Percentiles rank a stretch among this genome's conserved stretches.
These are phyloP conservation scores for Fusarium buharicum DNA, from an alignment of 2,329 filamentous ascomycete species.

Conservation along the genomic window DNA sequence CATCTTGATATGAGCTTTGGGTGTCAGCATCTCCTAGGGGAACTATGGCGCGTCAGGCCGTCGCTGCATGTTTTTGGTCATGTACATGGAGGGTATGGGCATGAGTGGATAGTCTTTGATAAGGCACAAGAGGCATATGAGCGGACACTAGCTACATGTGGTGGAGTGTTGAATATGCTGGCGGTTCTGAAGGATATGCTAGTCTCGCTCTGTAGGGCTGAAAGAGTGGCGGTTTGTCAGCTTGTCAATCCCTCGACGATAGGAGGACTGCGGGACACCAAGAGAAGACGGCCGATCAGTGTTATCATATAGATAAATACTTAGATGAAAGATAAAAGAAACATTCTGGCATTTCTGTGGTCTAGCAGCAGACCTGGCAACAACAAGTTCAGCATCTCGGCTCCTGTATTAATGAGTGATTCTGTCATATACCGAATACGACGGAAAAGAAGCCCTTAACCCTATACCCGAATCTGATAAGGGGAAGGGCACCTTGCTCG, in stretches of 20 bases:
- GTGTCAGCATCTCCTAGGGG: constrained; percentile 51
- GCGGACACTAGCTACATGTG: neutral
- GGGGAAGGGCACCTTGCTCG: neutral
- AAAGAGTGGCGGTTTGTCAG: constrained; percentile 2
- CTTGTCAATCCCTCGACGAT: constrained; percentile 23
- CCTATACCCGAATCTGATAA: neutral
- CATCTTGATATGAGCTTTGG: constrained; percentile 52
- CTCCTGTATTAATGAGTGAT: neutral
- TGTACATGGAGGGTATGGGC: too few relatives aligned
- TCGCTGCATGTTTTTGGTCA: constrained; percentile 71
- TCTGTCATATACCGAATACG: constrained; percentile 14
- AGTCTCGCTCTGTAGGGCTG: constrained; percentile 2
- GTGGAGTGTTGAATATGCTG: constrained; percentile 11
- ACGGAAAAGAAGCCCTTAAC: too few relatives aligned
- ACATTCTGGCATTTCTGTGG: too few relatives aligned
- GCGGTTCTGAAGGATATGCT: constrained; percentile 9
- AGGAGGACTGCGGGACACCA: constrained; percentile 15
- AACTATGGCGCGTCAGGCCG: constrained; percentile 66
- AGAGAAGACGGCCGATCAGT: constrained; percentile 7
- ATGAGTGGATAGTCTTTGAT: constrained; percentile 48
- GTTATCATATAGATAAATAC: constrained; percentile 2
- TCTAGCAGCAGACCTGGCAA: too few relatives aligned
- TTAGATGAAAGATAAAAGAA: too few relatives aligned
- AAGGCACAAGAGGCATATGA: constrained; percentile 43
- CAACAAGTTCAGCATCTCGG: too few relatives aligned